Base-by-base conservation (phyloP, 1,284 basidiomycete genomes). In the Papiliotrema flavescens region DNA sequence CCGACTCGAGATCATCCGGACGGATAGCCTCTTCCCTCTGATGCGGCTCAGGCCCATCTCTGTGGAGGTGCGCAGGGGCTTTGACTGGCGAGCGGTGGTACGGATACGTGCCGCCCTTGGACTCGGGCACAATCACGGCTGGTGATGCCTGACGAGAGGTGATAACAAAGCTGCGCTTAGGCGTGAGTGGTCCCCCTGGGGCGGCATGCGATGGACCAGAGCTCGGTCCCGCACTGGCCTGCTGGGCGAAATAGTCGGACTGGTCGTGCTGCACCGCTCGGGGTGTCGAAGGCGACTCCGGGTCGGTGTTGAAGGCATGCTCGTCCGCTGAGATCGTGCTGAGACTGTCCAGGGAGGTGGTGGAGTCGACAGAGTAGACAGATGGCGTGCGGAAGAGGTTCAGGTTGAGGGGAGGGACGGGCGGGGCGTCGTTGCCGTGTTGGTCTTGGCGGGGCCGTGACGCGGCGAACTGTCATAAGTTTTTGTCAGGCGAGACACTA, bases 301-400 rank as follows among this genome's bases (percentile, higher is more conserved):
- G 41, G 20, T 59, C 54, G 28, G 50, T 54, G 13, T 57, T 52
- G 44, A 55, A 54, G 11, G 49, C 52, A 7, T 22, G 20, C 24
- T 53, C 52, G 28, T 53, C 52, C 11, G 19, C 35, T 14, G 56
- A 54, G 37, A 61, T 46, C 15, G 58, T 65, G 26, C 49, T 53
- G 40, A 64, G 44, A 17, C 53, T 54, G n/a, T 56, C 51, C 0
- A 64, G 46, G 17, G 64, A 65, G 41, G 17, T 28, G 44, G n/a
- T 28, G 24, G 45, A 47, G 15, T 69, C 66, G 53, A 71, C 60
- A 9, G 71, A 73, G 54, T 69, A 70, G 44, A 71, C 53, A 11
- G 66, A 70, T 14, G 61, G 58, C 4, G 65, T 61, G 15, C 71
- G 65, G 53, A 75, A 75, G 24, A 75, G 62, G 51, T 73, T 70